Base-by-base conservation (phyloP, 345 rosid genomes). In the Ceriops decandra region DNA sequence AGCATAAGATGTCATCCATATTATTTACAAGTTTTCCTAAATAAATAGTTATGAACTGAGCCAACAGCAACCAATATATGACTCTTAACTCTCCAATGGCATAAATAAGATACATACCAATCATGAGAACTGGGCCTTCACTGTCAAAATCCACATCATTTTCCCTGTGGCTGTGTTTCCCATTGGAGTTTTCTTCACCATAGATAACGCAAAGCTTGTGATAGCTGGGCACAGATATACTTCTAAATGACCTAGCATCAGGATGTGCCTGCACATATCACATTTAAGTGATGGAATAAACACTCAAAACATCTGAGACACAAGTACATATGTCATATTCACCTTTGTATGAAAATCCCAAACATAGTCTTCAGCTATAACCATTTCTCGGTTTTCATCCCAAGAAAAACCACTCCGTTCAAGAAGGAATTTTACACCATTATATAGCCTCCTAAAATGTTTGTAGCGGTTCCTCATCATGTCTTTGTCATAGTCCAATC, bases 201-300 rank as follows among this genome's bases (percentile, higher is more conserved):
- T 70, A 80, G 78, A 83, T 68, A 52, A 80, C 73, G 60, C 80
- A 83, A n/a, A 83, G 80, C 74, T 80, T 83, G 80, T 75, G 83
- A 75, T 75, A 80, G 80, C 79, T 74, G 4, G 82, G 80, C 70
- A 75, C 64, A 46, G 72, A 46, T 80, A 53, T 83, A 54, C 71
- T 75, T 75, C 68, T 80, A 61, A 77, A 83, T 27, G 72, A 75
- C 31, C 52, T 72, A 62, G 63, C 74, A 69, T 75, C 68, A 52
- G 83, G 80, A 75, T 80, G 71, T 46, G 36, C 80, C 86, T 82
- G 78, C 74, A 74, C 8, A 63, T 28, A 63, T 51, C 60, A 64
- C 53, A 64, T 33, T 32, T 68, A 38, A 60, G 78, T 42, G 22
- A 51, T 57, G 53, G 27, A 63, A 46, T 31, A 38, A 56, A 62